Evolutionary conservation across 2,329 filamentous ascomycete species (phyloP), one percentile per base, ranked within the genome.

Genomic region (Colletotrichum gloeosporioides): DNA sequence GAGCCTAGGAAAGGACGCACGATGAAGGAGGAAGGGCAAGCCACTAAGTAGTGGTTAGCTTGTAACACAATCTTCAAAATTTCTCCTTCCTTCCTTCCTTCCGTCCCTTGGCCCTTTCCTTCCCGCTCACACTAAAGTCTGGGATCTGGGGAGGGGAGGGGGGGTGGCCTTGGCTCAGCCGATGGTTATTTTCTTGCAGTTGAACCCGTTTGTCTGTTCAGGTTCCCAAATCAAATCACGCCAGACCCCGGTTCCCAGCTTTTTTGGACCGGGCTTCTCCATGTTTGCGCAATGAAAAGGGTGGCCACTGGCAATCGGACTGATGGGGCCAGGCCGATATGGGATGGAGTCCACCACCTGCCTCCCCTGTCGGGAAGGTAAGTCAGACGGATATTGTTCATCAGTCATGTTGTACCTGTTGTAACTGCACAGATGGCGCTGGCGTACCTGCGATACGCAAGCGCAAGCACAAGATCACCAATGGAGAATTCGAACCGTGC

Each of bases 11-110:
- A 22, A 27, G 63, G 29, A 62, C 12, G 6, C 18, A 25, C 53
- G 44, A 61, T 62, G 29, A 55, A 59, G 64, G 53, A 53, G 63
- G 74, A 69, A 61, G 59, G 29, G 34, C 59, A 73, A 69, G 70
- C 74, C 74, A 74, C 74, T 74, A 76, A 76, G 70, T 74, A 76
- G 74, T 12, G 15, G 18, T 25, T 69, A 70, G 57, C 59, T 39
- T 67, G 62, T 71, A 76, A 64, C 67, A 39, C 32, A 57, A 34
- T 39, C 62, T 67, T 63, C n/a, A 67, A 61, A 62, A 73, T 39
- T 59, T 31, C 55, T 71, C 61, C 59, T 53, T 53, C 44, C 44
- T 44, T 44, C 39, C 39, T 53, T 53, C 44, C 44, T 53, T 53
- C 44, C 18, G 31, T 61, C 57, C 57, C 57, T 61, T 18, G 57